A percentile compares a stretch with the other conserved stretches of the same genome.
Conservation (phyloP, 139 green algal species). For the Chlamydomonas sp. region DNA sequence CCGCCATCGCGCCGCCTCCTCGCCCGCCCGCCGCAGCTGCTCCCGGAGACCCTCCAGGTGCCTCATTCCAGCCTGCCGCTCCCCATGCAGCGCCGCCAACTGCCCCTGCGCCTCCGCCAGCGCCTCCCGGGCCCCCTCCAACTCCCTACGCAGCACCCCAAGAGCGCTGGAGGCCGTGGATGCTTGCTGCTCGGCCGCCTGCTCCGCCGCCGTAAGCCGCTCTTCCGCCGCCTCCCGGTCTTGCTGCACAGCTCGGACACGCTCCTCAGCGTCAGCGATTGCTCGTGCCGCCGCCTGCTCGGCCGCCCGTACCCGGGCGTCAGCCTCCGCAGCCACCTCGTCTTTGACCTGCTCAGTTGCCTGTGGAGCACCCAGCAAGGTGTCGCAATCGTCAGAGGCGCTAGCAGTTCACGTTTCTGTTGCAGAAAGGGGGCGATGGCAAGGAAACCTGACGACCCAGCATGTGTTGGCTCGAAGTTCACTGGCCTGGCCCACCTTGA, state of each 20-base stretch:
- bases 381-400: too few species aligned
- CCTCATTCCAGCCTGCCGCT: neutral
- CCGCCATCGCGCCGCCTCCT: neutral
- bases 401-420: too few species aligned
- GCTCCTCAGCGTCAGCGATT: neutral
- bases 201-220: neutral
- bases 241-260: neutral
- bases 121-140: neutral
- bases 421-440: too few species aligned
- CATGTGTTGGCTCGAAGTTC: neutral
- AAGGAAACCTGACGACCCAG: too few species aligned
- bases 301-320: neutral
- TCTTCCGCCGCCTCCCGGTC: neutral
- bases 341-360: neutral
- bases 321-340: neutral
- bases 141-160: neutral
- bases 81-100: neutral
- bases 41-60: neutral
- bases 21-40: neutral
- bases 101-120: conserved; percentile 1
- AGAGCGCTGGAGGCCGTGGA: neutral
- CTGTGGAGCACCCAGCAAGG: neutral
- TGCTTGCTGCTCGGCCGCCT: neutral
- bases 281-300: neutral
- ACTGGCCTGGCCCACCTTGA: conserved; percentile 14